Base-by-base conservation (phyloP, 2,329 filamentous ascomycete species). In the Biscogniauxia mediterranea region DNA sequence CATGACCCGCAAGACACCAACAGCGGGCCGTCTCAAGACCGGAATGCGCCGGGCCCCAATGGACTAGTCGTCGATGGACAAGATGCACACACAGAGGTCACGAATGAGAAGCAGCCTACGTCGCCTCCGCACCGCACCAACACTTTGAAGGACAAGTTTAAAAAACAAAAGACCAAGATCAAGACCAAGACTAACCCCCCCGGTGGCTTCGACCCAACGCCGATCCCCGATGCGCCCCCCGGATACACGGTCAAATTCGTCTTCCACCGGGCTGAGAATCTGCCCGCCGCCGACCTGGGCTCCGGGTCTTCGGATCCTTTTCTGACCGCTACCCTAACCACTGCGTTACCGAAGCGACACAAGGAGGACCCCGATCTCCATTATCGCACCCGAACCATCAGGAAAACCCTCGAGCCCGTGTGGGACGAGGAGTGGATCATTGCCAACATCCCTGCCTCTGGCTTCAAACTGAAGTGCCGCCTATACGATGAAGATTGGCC, bases 371-470 rank as follows among this genome's bases (percentile, higher is more conserved):
- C 93, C 0, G 83, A 86, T 21, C 78, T 97, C 32, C 81, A 81
- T 21, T 85, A 91, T 72, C 87, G 94, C 53, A 96, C 92, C 0
- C 86, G 83, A 0, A 97, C 94, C 0, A 77, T 93, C 38, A 85
- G 90, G 60, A 85, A 83, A 66, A 88, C 84, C 50, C 89, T 86
- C 1, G 85, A 93, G 68, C 93, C 94, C 0, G 81, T 80, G 54
- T 98, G 94, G 94, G 83, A 96, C 54, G 86, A 89, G 46, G 85
- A 92, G 62, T 98, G 94, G 94, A 83, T 92, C 21, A 89, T 98
- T 23, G 92, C 91, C 63, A 96, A 97, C 68, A 84, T 97, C 1
- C 93, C 94, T 0, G 80, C 88, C 0, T 86, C 84, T 0, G 93
- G 93, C 3, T 96, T 97, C 77, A 84, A 83, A 60, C 82, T 98